Evolutionary conservation across 2,329 filamentous ascomycete genomes (phyloP).

Genomic region (Epichloe typhina): DNA sequence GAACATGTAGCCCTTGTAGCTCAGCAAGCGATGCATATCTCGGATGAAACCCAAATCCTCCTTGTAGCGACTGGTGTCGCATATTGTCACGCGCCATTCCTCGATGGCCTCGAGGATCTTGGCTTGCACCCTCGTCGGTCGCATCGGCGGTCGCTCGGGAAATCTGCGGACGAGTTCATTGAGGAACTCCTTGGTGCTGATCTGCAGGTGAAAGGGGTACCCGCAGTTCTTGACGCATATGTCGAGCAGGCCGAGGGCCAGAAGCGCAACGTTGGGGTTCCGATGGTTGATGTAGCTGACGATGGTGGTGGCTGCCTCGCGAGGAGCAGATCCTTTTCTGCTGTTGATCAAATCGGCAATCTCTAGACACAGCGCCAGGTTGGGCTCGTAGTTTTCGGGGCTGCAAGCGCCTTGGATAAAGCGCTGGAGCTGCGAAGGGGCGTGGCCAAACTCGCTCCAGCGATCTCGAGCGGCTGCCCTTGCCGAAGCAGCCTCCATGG

Average conservation of each 20-base stretch:
- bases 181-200: slow-evolving; percentile 96
- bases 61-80: slow-evolving; percentile 94
- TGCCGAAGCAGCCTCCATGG: slow-evolving; percentile 88
- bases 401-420: slow-evolving; percentile 96
- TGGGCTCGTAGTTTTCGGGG: slow-evolving; percentile 94
- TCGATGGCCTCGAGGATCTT: slow-evolving; percentile 94
- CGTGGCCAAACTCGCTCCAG: slow-evolving; percentile 69
- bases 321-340: slow-evolving; percentile 91
- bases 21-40: slow-evolving; percentile 91
- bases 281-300: slow-evolving; percentile 93
- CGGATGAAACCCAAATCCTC: slow-evolving; percentile 92
- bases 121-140: slow-evolving; percentile 74
- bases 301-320: slow-evolving; percentile 86
- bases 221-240: slow-evolving; percentile 99
- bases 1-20: slow-evolving; percentile 95
- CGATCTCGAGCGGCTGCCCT: slow-evolving; percentile 91
- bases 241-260: slow-evolving; percentile 85
- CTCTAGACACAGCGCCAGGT: slow-evolving; percentile 90
- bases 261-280: slow-evolving; percentile 85
- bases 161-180: slow-evolving; percentile 96
- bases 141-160: slow-evolving; percentile 80
- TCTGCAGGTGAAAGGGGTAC: slow-evolving; percentile 96
- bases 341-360: slow-evolving; percentile 92
- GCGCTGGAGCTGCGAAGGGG: slow-evolving; percentile 75
- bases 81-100: slow-evolving; percentile 97